Evolutionary conservation across 208 protist species (phyloP).

Genomic region (Borovskyia barvae): DNA sequence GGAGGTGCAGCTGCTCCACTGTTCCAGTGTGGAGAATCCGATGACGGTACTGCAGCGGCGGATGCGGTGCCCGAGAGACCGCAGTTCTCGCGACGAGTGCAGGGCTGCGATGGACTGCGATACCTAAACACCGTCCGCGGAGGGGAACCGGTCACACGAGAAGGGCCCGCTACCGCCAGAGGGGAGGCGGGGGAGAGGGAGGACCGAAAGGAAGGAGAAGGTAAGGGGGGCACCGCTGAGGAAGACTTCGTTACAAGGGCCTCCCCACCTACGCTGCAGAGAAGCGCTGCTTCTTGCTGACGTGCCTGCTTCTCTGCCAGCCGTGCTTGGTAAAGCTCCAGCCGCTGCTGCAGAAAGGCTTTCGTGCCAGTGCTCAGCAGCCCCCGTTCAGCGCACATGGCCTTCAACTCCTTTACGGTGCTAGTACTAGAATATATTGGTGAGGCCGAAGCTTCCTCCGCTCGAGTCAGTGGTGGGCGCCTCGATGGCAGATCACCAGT

Average conservation of each 20-base stretch:
- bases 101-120: constrained; percentile 9
- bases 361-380: constrained; percentile 44
- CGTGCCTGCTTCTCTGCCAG: not conserved
- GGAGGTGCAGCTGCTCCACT: not conserved
- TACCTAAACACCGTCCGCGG: constrained; percentile 41
- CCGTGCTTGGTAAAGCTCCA: constrained; percentile 15
- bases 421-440: too few species aligned
- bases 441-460: too few species aligned
- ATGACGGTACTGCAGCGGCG: too few species aligned
- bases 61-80: too few species aligned
- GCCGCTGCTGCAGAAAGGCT: constrained; percentile 31
- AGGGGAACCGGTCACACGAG: constrained; percentile 14
- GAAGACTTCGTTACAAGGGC: not conserved
- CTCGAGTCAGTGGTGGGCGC: too few species aligned
- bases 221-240: too few species aligned
- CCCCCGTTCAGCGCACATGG: constrained; percentile 29
- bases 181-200: too few species aligned
- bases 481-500: too few species aligned
- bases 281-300: not conserved
- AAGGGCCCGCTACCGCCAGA: not conserved
- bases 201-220: too few species aligned
- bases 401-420: constrained; percentile 29
- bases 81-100: too few species aligned
- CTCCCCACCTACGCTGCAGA: not conserved
- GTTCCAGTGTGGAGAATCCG: too few species aligned